Conservation (phyloP, 768 basidiomycete species). For the Serpula lacrymans region DNA sequence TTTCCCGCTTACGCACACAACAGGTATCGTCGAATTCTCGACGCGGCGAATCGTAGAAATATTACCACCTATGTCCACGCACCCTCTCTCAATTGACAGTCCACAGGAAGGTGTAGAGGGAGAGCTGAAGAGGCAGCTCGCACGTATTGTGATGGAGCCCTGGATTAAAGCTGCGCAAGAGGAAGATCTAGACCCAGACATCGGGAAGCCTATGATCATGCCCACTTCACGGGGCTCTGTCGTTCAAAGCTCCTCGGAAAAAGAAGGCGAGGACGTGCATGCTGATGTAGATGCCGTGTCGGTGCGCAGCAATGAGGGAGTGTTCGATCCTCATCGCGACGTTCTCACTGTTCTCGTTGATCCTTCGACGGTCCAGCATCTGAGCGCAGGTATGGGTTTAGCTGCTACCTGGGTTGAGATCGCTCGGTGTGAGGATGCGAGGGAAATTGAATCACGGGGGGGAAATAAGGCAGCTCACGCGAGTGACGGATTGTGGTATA, state of each 20-base stretch:
- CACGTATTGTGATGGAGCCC: conserved; percentile 48
- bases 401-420: conserved; percentile 35
- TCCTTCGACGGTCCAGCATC: conserved; percentile 5
- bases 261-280: conserved; percentile 6
- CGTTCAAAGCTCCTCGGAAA: conserved; percentile 3
- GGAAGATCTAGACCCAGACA: conserved; percentile 31
- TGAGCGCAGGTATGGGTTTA: conserved; percentile 30
- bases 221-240: conserved; percentile 26
- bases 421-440: conserved; percentile 9
- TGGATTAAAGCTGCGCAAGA: conserved; percentile 38
- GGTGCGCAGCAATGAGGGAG: too few relatives aligned
- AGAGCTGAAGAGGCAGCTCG: conserved; percentile 39
- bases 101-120: conserved; percentile 36
- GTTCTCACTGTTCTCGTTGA: conserved; percentile 28
- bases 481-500: conserved; percentile 48
- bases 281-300: conserved; percentile 39
- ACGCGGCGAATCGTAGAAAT: conserved; percentile 54
- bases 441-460: background rate
- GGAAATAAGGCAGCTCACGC: background rate
- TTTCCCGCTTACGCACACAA: conserved; percentile 55
- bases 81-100: too few relatives aligned
- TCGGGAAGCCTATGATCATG: conserved; percentile 30
- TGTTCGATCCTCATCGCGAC: conserved; percentile 17
- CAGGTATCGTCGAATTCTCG: conserved; percentile 63
- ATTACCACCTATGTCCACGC: conserved; percentile 33